These are phyloP conservation scores for Hanseniaspora guilliermondii DNA, from an alignment of 805 yeast genomes.

Conservation along the genomic window DNA sequence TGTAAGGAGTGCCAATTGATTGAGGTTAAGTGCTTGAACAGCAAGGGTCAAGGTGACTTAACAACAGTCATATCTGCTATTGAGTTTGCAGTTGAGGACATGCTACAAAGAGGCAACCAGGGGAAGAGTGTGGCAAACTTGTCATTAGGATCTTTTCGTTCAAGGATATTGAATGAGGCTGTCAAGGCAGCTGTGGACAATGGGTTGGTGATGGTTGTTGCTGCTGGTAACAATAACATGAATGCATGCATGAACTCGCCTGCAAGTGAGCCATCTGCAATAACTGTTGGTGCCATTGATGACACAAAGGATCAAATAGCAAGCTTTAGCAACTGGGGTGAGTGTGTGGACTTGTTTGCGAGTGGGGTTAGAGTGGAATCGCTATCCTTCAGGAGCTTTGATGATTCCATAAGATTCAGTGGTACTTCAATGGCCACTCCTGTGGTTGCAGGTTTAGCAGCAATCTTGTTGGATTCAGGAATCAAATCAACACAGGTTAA, in stretches of 20 bases:
- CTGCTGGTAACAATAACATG: conserved; percentile 73
- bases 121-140: conserved; percentile 57
- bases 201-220: conserved; percentile 62
- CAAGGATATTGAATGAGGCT: conserved; percentile 58
- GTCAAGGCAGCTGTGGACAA: conserved; percentile 59
- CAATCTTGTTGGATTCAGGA: conserved; percentile 44
- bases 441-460: conserved; percentile 53
- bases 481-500: conserved; percentile 33
- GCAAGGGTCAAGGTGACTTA: conserved; percentile 57
- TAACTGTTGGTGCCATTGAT: conserved; percentile 83
- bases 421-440: conserved; percentile 84
- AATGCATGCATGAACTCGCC: conserved; percentile 83
- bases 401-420: conserved; percentile 31
- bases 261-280: conserved; percentile 58
- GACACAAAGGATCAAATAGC: conserved; percentile 62
- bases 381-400: conserved; percentile 29
- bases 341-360: conserved; percentile 79
- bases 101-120: conserved; percentile 22
- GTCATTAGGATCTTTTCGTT: conserved; percentile 65
- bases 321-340: conserved; percentile 79
- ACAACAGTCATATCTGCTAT: conserved; percentile 54
- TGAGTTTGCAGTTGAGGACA: conserved; percentile 55
- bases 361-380: conserved; percentile 63
- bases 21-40: conserved; percentile 64
- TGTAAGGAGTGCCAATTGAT: conserved; percentile 55